Conservation (phyloP, 768 basidiomycete genomes). For the Mycena olivaceomarginata region DNA sequence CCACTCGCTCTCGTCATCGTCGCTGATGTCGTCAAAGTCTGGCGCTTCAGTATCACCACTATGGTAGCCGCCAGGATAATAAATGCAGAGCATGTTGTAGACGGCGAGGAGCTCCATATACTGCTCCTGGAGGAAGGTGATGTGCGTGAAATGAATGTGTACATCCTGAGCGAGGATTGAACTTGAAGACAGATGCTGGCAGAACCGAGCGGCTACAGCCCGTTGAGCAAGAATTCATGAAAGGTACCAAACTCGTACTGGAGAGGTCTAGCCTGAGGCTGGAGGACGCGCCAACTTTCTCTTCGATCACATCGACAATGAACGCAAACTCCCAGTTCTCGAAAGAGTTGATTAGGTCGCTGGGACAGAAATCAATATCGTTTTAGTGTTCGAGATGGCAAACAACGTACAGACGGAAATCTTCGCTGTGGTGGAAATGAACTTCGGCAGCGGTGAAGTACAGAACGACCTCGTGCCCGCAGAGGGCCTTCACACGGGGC, state of each 20-base stretch:
- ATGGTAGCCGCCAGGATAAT: conserved; percentile 12
- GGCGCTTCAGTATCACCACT: background rate
- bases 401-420: conserved; percentile 12
- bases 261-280: conserved; percentile 41
- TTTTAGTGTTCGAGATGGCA: background rate
- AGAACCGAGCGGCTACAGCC: conserved; percentile 35
- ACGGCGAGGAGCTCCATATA: background rate
- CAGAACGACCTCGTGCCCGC: conserved; percentile 45
- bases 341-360: background rate
- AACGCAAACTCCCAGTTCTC: conserved; percentile 41
- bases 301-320: conserved; percentile 44
- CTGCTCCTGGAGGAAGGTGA: background rate
- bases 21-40: background rate
- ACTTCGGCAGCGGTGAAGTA: conserved; percentile 43
- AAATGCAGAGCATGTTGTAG: background rate
- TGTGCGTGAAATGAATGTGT: conserved; percentile 12
- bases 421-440: conserved; percentile 8
- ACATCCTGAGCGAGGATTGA: background rate
- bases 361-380: conserved; percentile 8
- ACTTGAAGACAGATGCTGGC: conserved; percentile 28
- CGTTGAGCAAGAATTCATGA: background rate
- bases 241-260: conserved; percentile 27
- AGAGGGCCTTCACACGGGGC: conserved; percentile 44
- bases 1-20: background rate
- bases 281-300: conserved; percentile 15